Percentiles rank a stretch among this genome's conserved stretches.
phyloP scores from a whole-genome alignment of 306 rosid genomes.

The Trifolium dubium region DNA sequence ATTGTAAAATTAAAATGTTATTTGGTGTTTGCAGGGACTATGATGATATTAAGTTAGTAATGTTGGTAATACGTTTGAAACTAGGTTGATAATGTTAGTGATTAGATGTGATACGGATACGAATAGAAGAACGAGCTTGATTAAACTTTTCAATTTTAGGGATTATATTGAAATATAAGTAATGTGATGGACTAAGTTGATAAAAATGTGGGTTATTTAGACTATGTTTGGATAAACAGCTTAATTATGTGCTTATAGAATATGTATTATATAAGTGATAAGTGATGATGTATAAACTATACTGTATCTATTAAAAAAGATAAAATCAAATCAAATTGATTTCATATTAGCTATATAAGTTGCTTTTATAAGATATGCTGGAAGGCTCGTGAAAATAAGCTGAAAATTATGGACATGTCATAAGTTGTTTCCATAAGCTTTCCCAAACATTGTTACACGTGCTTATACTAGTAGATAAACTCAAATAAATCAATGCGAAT shows the following conservation, averaged over 20 bases:
- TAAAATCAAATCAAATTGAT: too few relatives aligned
- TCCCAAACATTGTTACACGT: neutral
- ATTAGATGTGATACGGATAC: neutral
- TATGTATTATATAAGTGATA: neutral
- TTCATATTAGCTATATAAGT: neutral
- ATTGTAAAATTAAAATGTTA: neutral
- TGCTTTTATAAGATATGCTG: neutral
- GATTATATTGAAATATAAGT: neutral
- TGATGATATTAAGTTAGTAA: neutral
- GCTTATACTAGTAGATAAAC: neutral
- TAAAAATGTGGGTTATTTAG: neutral
- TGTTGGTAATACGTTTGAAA: neutral
- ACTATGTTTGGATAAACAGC: neutral
- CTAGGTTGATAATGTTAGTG: neutral
- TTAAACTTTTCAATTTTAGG: neutral
- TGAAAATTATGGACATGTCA: neutral
- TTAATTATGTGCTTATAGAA: neutral
- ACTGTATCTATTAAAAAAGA: too few relatives aligned
- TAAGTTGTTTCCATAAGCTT: neutral
- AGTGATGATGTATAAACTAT: neutral
- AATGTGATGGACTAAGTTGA: neutral
- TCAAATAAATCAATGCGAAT: neutral
- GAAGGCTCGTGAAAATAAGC: neutral
- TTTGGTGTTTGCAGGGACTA: neutral
- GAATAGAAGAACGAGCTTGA: neutral